phyloP scores from a whole-genome alignment of 2,329 filamentous ascomycete species.

The Lasiodiplodia sp. region DNA sequence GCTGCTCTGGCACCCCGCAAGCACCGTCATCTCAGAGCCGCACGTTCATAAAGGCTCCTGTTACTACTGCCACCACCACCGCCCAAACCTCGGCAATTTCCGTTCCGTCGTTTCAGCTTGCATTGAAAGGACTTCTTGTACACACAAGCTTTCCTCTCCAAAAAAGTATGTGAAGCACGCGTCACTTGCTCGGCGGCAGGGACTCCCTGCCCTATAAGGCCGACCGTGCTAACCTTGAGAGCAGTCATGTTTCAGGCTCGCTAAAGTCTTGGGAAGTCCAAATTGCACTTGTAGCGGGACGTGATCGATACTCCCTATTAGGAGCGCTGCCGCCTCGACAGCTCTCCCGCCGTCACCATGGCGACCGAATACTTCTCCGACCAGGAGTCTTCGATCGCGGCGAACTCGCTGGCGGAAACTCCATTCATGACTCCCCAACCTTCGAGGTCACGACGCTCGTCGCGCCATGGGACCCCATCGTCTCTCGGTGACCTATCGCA shows the following conservation, averaged over 20 bases:
- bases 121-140: conserved; percentile 27
- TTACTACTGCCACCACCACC: not conserved
- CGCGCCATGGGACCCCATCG: conserved; percentile 61
- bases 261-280: conserved; percentile 16
- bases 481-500: conserved; percentile 62
- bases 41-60: conserved; percentile 1
- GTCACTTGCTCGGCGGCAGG: conserved; percentile 8
- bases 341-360: conserved; percentile 36
- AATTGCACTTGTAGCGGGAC: conserved; percentile 5
- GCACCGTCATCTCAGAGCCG: conserved; percentile 13
- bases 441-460: conserved; percentile 67
- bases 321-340: conserved; percentile 4
- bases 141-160: conserved; percentile 24
- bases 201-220: conserved; percentile 23
- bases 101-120: conserved; percentile 28
- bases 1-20: conserved; percentile 15
- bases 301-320: conserved; percentile 22
- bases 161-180: conserved; percentile 29
- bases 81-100: conserved; percentile 2
- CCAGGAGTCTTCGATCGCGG: conserved; percentile 48
- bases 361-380: conserved; percentile 57
- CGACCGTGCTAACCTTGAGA: conserved; percentile 27
- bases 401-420: conserved; percentile 69
- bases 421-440: conserved; percentile 70
- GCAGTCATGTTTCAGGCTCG: conserved; percentile 30